These are phyloP conservation scores for Zelonia costaricensis DNA, from an alignment of 208 protist species.

Conservation along the genomic window DNA sequence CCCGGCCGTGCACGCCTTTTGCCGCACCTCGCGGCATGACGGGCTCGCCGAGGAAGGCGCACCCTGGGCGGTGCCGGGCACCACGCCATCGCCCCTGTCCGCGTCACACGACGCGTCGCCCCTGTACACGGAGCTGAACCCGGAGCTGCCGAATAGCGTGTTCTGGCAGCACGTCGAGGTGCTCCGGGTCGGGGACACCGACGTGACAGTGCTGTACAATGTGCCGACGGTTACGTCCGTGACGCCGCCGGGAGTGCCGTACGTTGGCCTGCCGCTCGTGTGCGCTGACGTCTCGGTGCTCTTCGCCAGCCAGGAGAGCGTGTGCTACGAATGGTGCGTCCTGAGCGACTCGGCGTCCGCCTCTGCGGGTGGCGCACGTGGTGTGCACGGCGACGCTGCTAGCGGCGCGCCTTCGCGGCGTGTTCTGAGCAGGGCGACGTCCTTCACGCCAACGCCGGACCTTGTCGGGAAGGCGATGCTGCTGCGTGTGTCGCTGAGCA, in stretches of 20 bases:
- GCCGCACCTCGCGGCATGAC: constrained; percentile 19
- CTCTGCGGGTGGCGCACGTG: too few species aligned
- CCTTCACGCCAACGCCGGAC: constrained; percentile 58
- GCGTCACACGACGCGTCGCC: not conserved
- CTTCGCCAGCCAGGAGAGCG: constrained; percentile 38
- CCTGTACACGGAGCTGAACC: constrained; percentile 44
- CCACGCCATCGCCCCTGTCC: not conserved
- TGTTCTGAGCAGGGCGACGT: constrained; percentile 42
- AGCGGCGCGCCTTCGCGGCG: constrained; percentile 8
- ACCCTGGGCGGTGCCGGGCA: not conserved
- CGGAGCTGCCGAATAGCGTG: constrained; percentile 43
- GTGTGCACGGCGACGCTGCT: too few species aligned
- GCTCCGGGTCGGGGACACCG: constrained; percentile 42
- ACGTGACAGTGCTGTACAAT: constrained; percentile 69
- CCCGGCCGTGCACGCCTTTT: constrained; percentile 51
- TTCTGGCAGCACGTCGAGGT: constrained; percentile 60
- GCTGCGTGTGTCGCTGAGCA: constrained; percentile 56
- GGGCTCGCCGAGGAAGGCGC: constrained; percentile 7
- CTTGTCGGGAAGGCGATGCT: constrained; percentile 53
- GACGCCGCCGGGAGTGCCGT: constrained; percentile 45
- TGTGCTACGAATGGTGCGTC: constrained; percentile 79
- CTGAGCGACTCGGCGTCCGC: too few species aligned
- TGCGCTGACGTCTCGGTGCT: constrained; percentile 62
- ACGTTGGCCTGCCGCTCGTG: constrained; percentile 73
- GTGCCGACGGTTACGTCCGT: constrained; percentile 76